Percentiles rank a stretch among this genome's conserved stretches.
Evolutionary conservation across 2,329 filamentous ascomycete species (phyloP).

Genomic region (Alternaria arbusti): DNA sequence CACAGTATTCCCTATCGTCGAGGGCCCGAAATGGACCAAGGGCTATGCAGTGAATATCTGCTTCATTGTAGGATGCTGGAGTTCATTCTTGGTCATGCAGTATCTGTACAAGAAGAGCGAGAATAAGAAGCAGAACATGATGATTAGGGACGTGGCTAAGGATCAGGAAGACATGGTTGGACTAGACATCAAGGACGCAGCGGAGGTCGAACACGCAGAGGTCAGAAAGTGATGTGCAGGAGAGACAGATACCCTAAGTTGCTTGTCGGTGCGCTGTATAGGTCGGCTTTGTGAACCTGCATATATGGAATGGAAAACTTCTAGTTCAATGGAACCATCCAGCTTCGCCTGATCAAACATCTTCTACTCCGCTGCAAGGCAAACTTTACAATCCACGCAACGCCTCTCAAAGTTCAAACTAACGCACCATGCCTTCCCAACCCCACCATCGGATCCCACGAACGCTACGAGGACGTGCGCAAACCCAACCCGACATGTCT

Average conservation of each 20-base stretch:
- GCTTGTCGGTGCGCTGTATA: not conserved
- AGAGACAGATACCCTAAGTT: no score
- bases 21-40: conserved; percentile 55
- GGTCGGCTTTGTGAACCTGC: not conserved
- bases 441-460: not conserved
- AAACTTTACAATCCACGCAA: not conserved
- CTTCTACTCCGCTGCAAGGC: not conserved
- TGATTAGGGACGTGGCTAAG: conserved; percentile 19
- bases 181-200: conserved; percentile 25
- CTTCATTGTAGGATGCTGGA: conserved; percentile 56
- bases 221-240: conserved; percentile 14
- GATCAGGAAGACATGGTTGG: conserved; percentile 36
- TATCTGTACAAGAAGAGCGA: conserved; percentile 46
- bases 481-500: not conserved
- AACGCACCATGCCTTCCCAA: not conserved
- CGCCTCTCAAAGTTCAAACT: not conserved
- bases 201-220: conserved; percentile 31
- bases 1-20: conserved; percentile 43
- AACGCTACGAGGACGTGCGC: not conserved
- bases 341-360: not conserved
- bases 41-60: conserved; percentile 58
- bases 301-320: not conserved
- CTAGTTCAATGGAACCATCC: not conserved
- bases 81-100: conserved; percentile 49
- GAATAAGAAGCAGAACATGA: conserved; percentile 23